Conservation (phyloP, 768 basidiomycete genomes). For the Xerocomellus dryophilus region DNA sequence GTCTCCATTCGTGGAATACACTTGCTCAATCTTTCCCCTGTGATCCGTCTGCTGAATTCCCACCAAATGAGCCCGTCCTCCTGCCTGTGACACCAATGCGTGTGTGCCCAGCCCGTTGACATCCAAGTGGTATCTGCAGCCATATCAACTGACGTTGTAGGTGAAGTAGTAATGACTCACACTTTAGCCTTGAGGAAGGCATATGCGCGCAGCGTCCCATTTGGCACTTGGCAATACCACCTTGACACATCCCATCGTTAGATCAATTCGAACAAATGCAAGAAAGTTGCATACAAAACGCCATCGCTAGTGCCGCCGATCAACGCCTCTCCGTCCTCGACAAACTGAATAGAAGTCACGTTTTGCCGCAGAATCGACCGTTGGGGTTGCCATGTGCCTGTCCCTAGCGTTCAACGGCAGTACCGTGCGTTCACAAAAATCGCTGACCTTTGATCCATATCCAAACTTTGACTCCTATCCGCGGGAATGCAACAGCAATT, state of each 20-base stretch:
- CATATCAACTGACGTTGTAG: constrained; percentile 8
- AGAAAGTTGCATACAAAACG: constrained; percentile 47
- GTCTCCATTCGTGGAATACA: constrained; percentile 44
- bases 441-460: constrained; percentile 51
- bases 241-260: constrained; percentile 32
- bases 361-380: constrained; percentile 63
- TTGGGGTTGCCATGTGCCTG: constrained; percentile 63
- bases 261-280: not conserved
- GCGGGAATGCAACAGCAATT: constrained; percentile 61
- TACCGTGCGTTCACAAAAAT: not conserved
- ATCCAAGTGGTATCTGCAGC: constrained; percentile 50
- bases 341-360: constrained; percentile 60
- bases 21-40: constrained; percentile 51
- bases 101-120: constrained; percentile 47
- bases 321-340: constrained; percentile 59
- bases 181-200: constrained; percentile 57
- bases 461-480: constrained; percentile 64
- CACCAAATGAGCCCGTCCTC: constrained; percentile 51
- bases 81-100: constrained; percentile 50
- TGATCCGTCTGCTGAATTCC: constrained; percentile 47
- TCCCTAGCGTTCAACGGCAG: constrained; percentile 1
- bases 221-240: constrained; percentile 68
- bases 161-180: constrained; percentile 35
- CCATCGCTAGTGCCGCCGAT: constrained; percentile 71
- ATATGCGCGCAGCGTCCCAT: constrained; percentile 60